phyloP scores from a whole-genome alignment of 2,329 filamentous ascomycete species.

The Colletotrichum coccodes region DNA sequence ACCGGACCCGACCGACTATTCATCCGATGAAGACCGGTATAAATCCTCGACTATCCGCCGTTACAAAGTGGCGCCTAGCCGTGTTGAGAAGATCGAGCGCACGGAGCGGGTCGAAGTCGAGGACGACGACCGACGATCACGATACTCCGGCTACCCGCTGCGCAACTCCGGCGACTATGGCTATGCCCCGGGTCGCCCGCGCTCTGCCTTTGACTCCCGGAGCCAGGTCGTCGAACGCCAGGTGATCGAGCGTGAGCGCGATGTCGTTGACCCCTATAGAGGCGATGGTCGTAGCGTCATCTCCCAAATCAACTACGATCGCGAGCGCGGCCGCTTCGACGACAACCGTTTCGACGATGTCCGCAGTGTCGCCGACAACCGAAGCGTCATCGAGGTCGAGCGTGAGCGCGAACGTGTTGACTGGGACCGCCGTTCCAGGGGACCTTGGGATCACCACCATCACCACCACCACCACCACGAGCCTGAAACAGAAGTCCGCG shows the following conservation, averaged over 20 bases:
- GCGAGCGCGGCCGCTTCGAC: slow-evolving; percentile 35
- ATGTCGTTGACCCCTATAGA: slow-evolving; percentile 36
- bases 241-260: slow-evolving; percentile 32
- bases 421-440: slow-evolving; percentile 45
- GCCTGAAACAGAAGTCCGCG: slow-evolving; percentile 51
- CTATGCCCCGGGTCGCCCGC: slow-evolving; percentile 59
- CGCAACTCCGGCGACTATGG: slow-evolving; percentile 52
- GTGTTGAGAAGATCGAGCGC: slow-evolving; percentile 52
- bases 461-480: slow-evolving; percentile 33
- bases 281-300: slow-evolving; percentile 40
- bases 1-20: slow-evolving; percentile 45
- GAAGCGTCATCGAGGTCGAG: slow-evolving; percentile 53
- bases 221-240: slow-evolving; percentile 39
- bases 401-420: slow-evolving; percentile 39
- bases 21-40: slow-evolving; percentile 57
- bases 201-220: slow-evolving; percentile 59
- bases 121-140: slow-evolving; percentile 58
- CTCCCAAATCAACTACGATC: slow-evolving; percentile 45
- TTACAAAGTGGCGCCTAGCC: slow-evolving; percentile 59
- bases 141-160: slow-evolving; percentile 48
- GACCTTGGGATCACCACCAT: slow-evolving; percentile 42
- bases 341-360: slow-evolving; percentile 35
- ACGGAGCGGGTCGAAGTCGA: slow-evolving; percentile 51
- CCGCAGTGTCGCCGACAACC: slow-evolving; percentile 48
- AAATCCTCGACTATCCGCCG: slow-evolving; percentile 60